Percentiles rank a stretch among this genome's conserved stretches.
Evolutionary conservation across 352 stramenopile genomes (phyloP).

Genomic region (Phytophthora capsici): DNA sequence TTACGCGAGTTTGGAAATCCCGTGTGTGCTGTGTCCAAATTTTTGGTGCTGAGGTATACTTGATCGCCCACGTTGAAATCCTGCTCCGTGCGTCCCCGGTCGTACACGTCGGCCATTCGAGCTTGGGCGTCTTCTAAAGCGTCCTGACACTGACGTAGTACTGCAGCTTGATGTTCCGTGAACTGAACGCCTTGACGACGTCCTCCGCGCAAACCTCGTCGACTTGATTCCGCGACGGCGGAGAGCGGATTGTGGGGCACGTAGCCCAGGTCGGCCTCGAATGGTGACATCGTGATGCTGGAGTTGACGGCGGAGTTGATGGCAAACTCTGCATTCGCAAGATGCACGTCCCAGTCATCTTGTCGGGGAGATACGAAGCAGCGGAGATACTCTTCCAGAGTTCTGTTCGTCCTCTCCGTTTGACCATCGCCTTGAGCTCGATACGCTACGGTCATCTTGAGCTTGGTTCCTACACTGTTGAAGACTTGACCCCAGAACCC

Average conservation of each 20-base stretch:
- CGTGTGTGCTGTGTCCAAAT: not conserved
- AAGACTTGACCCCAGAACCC: too few relatives aligned
- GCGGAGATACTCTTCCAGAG: constrained; percentile 2
- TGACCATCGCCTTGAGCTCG: too few relatives aligned
- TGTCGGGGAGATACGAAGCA: too few relatives aligned
- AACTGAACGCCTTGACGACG: too few relatives aligned
- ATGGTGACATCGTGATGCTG: constrained; percentile 2
- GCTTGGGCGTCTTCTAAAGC: constrained; percentile 8
- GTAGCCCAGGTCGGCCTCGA: not conserved
- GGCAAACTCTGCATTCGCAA: too few relatives aligned
- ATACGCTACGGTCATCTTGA: too few relatives aligned
- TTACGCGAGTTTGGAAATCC: constrained; percentile 3
- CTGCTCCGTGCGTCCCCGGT: constrained; percentile 1
- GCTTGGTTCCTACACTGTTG: too few relatives aligned
- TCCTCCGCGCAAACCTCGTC: not conserved
- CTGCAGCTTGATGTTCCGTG: constrained; percentile 7
- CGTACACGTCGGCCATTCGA: constrained; percentile 10
- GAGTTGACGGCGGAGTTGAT: too few relatives aligned
- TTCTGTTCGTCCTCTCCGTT: too few relatives aligned
- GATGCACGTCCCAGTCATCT: too few relatives aligned
- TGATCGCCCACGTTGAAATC: constrained; percentile 4
- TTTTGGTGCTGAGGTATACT: not conserved
- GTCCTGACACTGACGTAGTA: constrained; percentile 9
- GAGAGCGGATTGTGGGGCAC: not conserved
- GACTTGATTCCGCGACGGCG: not conserved